A percentile compares a stretch with the other conserved stretches of the same genome.
phyloP scores from a whole-genome alignment of 495 filamentous ascomycete genomes.

The Rusavskia elegans region DNA sequence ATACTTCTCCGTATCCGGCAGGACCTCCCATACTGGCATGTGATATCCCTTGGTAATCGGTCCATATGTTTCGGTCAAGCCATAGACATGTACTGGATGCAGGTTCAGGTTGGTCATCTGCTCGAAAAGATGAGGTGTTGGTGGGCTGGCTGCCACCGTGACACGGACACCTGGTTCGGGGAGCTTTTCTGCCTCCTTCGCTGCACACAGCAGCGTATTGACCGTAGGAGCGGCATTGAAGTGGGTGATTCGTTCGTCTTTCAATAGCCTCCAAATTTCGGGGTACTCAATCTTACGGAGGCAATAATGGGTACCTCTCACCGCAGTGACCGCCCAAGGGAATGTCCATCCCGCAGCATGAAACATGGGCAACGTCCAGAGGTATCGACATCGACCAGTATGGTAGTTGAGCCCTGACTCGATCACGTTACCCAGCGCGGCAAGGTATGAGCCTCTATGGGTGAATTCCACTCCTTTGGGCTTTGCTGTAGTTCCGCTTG shows the following conservation, averaged over 20 bases:
- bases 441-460: conserved; percentile 74
- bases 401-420: conserved; percentile 70
- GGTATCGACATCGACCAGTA: conserved; percentile 54
- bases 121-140: conserved; percentile 76
- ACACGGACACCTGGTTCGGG: conserved; percentile 55
- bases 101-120: conserved; percentile 82
- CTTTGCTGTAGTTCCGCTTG: conserved; percentile 77
- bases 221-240: conserved; percentile 95
- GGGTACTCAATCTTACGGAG: conserved; percentile 90
- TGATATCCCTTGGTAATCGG: conserved; percentile 90
- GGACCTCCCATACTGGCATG: conserved; percentile 61
- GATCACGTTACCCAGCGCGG: conserved; percentile 67
- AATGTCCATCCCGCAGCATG: conserved; percentile 87
- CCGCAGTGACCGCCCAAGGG: conserved; percentile 79
- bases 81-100: conserved; percentile 86
- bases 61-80: conserved; percentile 89
- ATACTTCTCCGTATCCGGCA: conserved; percentile 60
- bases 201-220: conserved; percentile 78
- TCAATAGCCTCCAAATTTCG: conserved; percentile 76
- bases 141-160: conserved; percentile 84
- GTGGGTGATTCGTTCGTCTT: conserved; percentile 74
- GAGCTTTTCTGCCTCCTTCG: conserved; percentile 51
- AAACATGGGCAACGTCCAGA: conserved; percentile 95
- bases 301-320: conserved; percentile 87
- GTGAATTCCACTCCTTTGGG: conserved; percentile 94